A percentile compares a stretch with the other conserved stretches of the same genome.
These are phyloP conservation scores for Anthracocystis panici-leucophaei DNA, from an alignment of 1,284 basidiomycete species.

Conservation along the genomic window DNA sequence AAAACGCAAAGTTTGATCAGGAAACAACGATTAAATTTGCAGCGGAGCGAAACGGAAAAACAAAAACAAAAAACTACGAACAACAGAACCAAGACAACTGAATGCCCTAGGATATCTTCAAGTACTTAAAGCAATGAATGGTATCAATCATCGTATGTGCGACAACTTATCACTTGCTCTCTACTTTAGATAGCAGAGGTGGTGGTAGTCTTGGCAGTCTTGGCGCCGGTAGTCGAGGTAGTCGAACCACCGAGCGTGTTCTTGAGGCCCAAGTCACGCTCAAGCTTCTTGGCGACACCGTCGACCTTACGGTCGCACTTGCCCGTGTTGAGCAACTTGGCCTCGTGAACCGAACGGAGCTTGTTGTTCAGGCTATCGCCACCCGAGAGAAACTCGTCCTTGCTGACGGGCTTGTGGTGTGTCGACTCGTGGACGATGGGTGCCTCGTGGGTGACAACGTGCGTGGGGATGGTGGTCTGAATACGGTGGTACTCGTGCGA, in stretches of 20 bases:
- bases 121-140: slow-evolving; percentile 11
- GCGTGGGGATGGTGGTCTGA: slow-evolving; percentile 65
- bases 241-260: slow-evolving; percentile 8
- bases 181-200: slow-evolving; percentile 21
- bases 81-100: not conserved
- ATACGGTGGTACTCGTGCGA: slow-evolving; percentile 68
- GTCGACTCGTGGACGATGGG: slow-evolving; percentile 68
- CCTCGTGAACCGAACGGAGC: slow-evolving; percentile 47
- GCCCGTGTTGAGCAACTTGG: slow-evolving; percentile 62
- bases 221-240: not conserved
- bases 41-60: no score
- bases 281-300: slow-evolving; percentile 59
- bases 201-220: slow-evolving; percentile 14
- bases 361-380: slow-evolving; percentile 61
- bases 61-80: not conserved
- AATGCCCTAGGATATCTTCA: slow-evolving; percentile 17
- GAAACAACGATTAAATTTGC: slow-evolving; percentile 5
- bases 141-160: slow-evolving; percentile 17
- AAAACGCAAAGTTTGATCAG: not conserved
- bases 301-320: slow-evolving; percentile 61
- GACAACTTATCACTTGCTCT: not conserved
- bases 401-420: slow-evolving; percentile 62
- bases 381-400: slow-evolving; percentile 63
- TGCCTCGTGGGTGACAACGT: slow-evolving; percentile 65
- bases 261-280: slow-evolving; percentile 48